Evolutionary conservation across 441 rosid genomes (phyloP), one percentile per base, ranked within the genome.

Genomic region (Corymbia citriodora): DNA sequence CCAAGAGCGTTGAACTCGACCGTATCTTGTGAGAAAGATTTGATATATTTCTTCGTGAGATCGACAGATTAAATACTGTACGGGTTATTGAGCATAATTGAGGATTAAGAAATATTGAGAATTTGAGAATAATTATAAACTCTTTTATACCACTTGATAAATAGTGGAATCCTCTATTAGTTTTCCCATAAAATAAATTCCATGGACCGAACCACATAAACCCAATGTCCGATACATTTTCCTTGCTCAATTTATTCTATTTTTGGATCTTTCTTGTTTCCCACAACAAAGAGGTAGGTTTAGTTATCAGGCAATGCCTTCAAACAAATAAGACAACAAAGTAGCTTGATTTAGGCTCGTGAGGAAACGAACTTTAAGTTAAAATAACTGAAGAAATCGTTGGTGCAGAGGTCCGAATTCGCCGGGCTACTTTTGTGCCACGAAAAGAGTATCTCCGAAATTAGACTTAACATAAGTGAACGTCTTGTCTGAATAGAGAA

Each of bases 221-320:
- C 10, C 63, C 0, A 6, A 6, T 29, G 13, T 57, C 29, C 63
- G 0, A 57, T 57, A 6, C 0, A 57, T 57, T 57, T 57, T 57
- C 63, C 23, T 23, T 57, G 63, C 0, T 57, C 29, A 57, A 57
- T 57, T 23, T 10, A 57, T 57, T 57, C 7, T 1, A 25, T 23
- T 10, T 5, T 57, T 57, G 9, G 63, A 57, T 57, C 29, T 4
- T 23, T 57, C 25, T 57, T 27, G 23, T 57, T 57, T 57, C 29
- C 1, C 63, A 57, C 23, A 23, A 57, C 9, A 57, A 57, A 57
- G 5, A 29, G 13, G 63, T 57, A 57, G 63, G 10, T 12, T 4
- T 23, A 23, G 63, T 57, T 57, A 57, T 27, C 61, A 21, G 27
- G 61, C 2, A 27, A 57, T 9, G 61, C 9, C 27, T 57, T 57